Conservation (phyloP, 2,329 filamentous ascomycete species). For the Claviceps sp. region DNA sequence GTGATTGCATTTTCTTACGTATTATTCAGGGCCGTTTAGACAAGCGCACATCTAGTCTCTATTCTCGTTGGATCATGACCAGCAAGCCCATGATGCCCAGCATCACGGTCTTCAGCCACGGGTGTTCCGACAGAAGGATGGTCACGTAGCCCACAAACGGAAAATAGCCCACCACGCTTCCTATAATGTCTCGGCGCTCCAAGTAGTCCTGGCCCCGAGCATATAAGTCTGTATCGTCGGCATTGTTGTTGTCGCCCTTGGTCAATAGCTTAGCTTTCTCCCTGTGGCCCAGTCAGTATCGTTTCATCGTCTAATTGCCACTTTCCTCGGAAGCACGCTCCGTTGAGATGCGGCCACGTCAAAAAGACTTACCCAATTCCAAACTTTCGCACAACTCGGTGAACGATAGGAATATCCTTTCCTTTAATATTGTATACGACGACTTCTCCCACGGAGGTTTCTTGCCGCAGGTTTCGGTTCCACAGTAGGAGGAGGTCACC, state of each 20-base stretch:
- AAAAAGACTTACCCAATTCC: constrained; percentile 34
- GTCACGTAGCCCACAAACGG: constrained; percentile 96
- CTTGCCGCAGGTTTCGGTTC: constrained; percentile 51
- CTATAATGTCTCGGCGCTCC: constrained; percentile 78
- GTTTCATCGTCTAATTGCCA: too few species aligned
- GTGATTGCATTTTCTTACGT: too few species aligned
- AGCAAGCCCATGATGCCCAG: constrained; percentile 88
- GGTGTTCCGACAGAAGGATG: constrained; percentile 87
- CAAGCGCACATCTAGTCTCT: not conserved
- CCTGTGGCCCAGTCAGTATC: constrained; percentile 19
- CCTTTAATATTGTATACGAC: constrained; percentile 67
- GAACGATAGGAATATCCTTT: constrained; percentile 96
- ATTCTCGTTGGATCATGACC: constrained; percentile 87
- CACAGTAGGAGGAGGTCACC: constrained; percentile 66
- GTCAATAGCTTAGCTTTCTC: constrained; percentile 64
- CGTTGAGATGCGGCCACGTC: too few species aligned
- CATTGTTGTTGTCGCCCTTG: constrained; percentile 92
- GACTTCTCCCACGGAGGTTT: constrained; percentile 43
- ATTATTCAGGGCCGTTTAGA: too few species aligned
- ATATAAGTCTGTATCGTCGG: constrained; percentile 82
- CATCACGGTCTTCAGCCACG: constrained; percentile 94
- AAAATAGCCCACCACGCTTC: constrained; percentile 81
- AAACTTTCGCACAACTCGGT: constrained; percentile 71
- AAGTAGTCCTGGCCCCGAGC: constrained; percentile 78
- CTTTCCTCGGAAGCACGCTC: too few species aligned